Evolutionary conservation across 2,329 filamentous ascomycete genomes (phyloP), one percentile per base, ranked within the genome.

Genomic region (Cordyceps javanica): DNA sequence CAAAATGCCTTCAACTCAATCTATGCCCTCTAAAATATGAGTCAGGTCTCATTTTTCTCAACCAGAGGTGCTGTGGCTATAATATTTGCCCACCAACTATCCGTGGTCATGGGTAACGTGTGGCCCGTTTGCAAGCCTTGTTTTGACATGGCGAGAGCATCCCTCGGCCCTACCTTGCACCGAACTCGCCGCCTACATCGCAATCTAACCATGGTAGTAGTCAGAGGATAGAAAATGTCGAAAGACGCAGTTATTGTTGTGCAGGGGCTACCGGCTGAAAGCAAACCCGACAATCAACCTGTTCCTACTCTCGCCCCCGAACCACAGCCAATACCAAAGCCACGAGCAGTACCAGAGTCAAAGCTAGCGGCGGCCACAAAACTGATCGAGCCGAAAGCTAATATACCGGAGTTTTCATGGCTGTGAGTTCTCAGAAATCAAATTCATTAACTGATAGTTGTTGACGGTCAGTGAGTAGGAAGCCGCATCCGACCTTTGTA

Each of bases 401-500:
- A 55, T 6, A 3, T 23, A 16, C 53, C 42, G 10, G 16, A 54
- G 4, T 72, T 75, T 59, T 74, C 73, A 50, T 75, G 73, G 73
- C 64, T 59, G 73, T 74, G 67, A 62, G 71, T 49, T 42, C 19
- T 8, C 13, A 3, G 2, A n/a, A 32, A 3, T 41, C 14, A 6
- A 19, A 25, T 6, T 7, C 2, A 0, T 5, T 4, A 4, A 25
- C 25, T 25, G 28, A 19, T 39, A 1, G 10, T 7, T 30, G 42
- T 48, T n/a, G n/a, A n/a, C n/a, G n/a, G 19, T 45, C 28, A 1
- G 13, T 23, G 4, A 14, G 3, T 59, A 82, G 81, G 1, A 70
- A 82, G 48, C 78, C 81, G 1, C 82, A 85, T 62, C 75, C 80
- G 0, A 73, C 75, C 9, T 83, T 84, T 61, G 78, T 81, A 44